These are phyloP conservation scores for Aureobasidium lini DNA, from an alignment of 2,329 filamentous ascomycete species.

Conservation along the genomic window DNA sequence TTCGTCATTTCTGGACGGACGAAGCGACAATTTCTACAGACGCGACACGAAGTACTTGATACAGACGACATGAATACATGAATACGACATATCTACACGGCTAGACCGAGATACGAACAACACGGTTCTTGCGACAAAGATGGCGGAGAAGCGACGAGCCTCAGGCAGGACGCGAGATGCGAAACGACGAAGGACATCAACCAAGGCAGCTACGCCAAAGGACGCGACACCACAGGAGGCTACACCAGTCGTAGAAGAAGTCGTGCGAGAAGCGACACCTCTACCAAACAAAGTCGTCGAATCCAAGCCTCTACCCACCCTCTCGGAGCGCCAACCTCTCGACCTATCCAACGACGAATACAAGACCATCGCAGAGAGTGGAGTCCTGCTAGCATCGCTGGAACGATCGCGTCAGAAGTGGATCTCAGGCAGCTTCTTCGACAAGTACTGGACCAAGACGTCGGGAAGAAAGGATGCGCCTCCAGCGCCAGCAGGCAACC, in stretches of 20 bases:
- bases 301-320: slow-evolving; percentile 63
- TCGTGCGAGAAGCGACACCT: slow-evolving; percentile 21
- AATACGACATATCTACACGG: not conserved
- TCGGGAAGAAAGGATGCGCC: slow-evolving; percentile 58
- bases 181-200: slow-evolving; percentile 5
- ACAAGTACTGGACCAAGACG: slow-evolving; percentile 72
- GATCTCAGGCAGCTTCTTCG: slow-evolving; percentile 61
- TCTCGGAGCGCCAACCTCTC: slow-evolving; percentile 58
- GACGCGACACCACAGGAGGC: slow-evolving; percentile 4
- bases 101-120: not conserved
- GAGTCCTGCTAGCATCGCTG: slow-evolving; percentile 66
- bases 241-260: not conserved
- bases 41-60: not conserved
- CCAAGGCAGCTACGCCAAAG: slow-evolving; percentile 1
- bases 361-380: slow-evolving; percentile 68
- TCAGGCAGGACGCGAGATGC: slow-evolving; percentile 5
- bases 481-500: slow-evolving; percentile 39
- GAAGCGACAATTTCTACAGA: not conserved
- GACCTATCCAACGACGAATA: slow-evolving; percentile 59
- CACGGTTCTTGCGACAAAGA: not conserved
- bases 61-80: not conserved
- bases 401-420: slow-evolving; percentile 65
- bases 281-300: slow-evolving; percentile 57
- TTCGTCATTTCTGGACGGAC: not conserved
- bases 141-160: slow-evolving; percentile 11